These are phyloP conservation scores for Neurospora sp. DNA, from an alignment of 495 filamentous ascomycete species.

Conservation along the genomic window DNA sequence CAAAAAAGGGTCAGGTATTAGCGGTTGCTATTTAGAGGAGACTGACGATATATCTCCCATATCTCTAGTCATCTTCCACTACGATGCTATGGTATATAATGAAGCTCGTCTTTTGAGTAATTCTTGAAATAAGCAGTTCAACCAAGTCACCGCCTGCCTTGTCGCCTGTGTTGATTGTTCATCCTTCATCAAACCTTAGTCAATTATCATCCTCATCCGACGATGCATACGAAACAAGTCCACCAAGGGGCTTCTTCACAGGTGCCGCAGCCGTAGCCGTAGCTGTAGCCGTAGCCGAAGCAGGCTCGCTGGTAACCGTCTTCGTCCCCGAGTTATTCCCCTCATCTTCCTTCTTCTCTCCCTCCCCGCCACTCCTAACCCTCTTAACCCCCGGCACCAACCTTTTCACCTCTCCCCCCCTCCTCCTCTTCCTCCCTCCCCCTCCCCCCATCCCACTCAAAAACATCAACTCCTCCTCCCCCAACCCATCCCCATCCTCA, in stretches of 20 bases:
- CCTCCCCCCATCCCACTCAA: not conserved
- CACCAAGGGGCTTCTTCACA: slow-evolving; percentile 9
- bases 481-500: slow-evolving; percentile 1
- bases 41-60: not conserved
- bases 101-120: slow-evolving; percentile 1
- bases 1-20: not conserved
- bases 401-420: slow-evolving; percentile 3
- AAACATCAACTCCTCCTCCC: slow-evolving; percentile 1
- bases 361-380: slow-evolving; percentile 2
- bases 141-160: not conserved
- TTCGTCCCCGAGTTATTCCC: slow-evolving; percentile 11
- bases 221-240: slow-evolving; percentile 22
- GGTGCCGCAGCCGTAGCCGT: not conserved
- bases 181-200: slow-evolving; percentile 5
- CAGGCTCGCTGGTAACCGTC: slow-evolving; percentile 4
- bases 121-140: not conserved
- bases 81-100: not conserved
- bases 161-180: not conserved
- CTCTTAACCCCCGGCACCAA: slow-evolving; percentile 8
- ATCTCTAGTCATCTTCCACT: not conserved
- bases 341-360: slow-evolving; percentile 8
- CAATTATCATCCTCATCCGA: slow-evolving; percentile 20
- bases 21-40: not conserved
- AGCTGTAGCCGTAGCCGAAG: not conserved
- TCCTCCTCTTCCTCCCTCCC: slow-evolving; percentile 2